Base-by-base conservation (phyloP, 1,284 basidiomycete genomes). In the Sanghuangporus sanghuang region DNA sequence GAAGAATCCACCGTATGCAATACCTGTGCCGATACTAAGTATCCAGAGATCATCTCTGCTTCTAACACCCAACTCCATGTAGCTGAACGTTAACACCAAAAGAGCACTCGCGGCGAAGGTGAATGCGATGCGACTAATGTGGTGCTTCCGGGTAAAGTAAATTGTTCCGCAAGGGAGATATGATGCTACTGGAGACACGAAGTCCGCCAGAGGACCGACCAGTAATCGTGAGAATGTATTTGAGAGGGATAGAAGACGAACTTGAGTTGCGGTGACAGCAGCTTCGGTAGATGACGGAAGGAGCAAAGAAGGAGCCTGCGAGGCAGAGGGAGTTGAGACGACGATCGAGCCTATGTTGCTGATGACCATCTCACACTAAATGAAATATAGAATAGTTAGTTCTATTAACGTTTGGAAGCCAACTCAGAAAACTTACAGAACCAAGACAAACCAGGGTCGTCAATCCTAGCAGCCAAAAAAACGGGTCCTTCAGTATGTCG, bases 291-390 rank as follows among this genome's bases (percentile, higher is more conserved):
- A 63, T 38, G 67, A 59, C 16, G 62, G 59, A 42, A 71, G 49
- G 14, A 66, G 64, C 44, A 46, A 46, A 35, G 70, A 46, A 14
- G 72, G 66, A 7, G 72, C 59, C 0, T 66, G 57, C 32, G 68
- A 65, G 50, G 70, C 65, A 23, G 76, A 69, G 21, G 84, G 81
- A 48, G 92, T 78, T 7, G 89, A 85, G 6, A 87, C 73, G n/a
- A 87, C 81, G 58, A 92, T 87, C 2, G 87, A 84, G 35, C 89
- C 90, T 55, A 92, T 85, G 69, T 90, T 92, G 9, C 88, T 85
- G 38, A 92, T 85, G 23, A 92, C 79, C 90, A 91, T 92, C 73
- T 92, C 90, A 56, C 85, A 84, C 90, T 92, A 44, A 44, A 56
- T 21, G 2, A 1, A 23, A 3, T 46, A 18, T n/a, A n/a, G 8